phyloP scores from a whole-genome alignment of 2,329 filamentous ascomycete genomes.

The Exophiala dermatitidis region DNA sequence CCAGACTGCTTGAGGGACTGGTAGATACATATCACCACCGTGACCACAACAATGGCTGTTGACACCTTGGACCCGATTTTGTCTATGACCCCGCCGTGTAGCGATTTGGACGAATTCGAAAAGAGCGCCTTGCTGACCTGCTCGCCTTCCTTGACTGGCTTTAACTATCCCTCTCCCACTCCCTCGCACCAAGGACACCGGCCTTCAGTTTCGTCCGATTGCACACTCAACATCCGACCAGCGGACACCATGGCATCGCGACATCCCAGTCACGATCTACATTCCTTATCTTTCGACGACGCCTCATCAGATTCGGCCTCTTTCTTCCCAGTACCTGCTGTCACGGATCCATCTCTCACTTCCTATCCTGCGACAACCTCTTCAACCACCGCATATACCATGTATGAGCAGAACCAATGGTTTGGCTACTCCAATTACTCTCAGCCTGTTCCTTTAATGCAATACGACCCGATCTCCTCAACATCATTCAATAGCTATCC shows the following conservation, averaged over 20 bases:
- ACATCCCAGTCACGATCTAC: constrained; percentile 14
- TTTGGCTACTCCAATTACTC: constrained; percentile 19
- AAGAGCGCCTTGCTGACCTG: constrained; percentile 22
- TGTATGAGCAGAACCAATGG: constrained; percentile 25
- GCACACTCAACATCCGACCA: constrained; percentile 16
- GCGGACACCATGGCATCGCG: constrained; percentile 13
- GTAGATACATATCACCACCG: not conserved
- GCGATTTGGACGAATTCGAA: constrained; percentile 26
- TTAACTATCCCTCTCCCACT: constrained; percentile 25
- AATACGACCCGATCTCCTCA: constrained; percentile 16
- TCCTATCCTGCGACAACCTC: constrained; percentile 7
- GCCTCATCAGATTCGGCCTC: constrained; percentile 18
- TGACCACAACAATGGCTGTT: constrained; percentile 11
- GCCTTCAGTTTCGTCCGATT: constrained; percentile 21
- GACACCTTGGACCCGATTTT: constrained; percentile 20
- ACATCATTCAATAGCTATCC: constrained; percentile 8
- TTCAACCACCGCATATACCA: constrained; percentile 11
- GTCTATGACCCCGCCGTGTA: constrained; percentile 25
- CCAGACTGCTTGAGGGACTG: not conserved
- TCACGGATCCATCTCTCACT: constrained; percentile 16
- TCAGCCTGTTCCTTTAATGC: constrained; percentile 16
- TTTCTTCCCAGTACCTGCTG: constrained; percentile 21
- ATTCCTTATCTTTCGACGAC: constrained; percentile 19
- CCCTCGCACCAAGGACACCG: constrained; percentile 23
- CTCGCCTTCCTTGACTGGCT: constrained; percentile 20